A percentile compares a stretch with the other conserved stretches of the same genome.
These are phyloP conservation scores for Nidula niveotomentosa DNA, from an alignment of 1,284 basidiomycete species.

Conservation along the genomic window DNA sequence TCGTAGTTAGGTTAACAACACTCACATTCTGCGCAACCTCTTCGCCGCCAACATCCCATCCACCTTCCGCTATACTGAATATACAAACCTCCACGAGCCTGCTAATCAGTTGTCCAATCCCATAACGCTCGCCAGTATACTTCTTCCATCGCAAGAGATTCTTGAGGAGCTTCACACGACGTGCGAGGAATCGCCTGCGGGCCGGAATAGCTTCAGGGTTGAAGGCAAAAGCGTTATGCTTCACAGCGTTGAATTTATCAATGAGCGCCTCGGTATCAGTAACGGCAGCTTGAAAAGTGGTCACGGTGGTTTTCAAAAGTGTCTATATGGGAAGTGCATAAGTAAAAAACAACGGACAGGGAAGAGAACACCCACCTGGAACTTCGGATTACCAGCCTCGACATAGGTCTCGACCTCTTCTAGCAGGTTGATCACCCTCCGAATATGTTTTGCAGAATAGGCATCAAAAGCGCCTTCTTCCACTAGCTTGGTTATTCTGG, in stretches of 20 bases:
- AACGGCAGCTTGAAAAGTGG: constrained; percentile 59
- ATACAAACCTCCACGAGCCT: constrained; percentile 64
- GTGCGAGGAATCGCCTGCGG: constrained; percentile 67
- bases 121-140: constrained; percentile 63
- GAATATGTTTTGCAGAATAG: constrained; percentile 71
- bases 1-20: constrained; percentile 7
- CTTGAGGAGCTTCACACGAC: constrained; percentile 72
- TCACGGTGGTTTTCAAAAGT: constrained; percentile 64
- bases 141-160: constrained; percentile 80
- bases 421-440: constrained; percentile 67
- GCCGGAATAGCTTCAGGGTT: constrained; percentile 78
- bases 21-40: constrained; percentile 66
- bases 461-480: constrained; percentile 80
- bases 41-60: constrained; percentile 90
- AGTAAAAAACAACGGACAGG: not conserved
- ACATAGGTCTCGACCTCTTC: constrained; percentile 84
- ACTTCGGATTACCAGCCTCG: constrained; percentile 64
- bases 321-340: constrained; percentile 37
- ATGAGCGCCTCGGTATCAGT: constrained; percentile 45
- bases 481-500: constrained; percentile 70
- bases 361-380: constrained; percentile 54
- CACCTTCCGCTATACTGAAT: constrained; percentile 67
- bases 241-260: constrained; percentile 32
- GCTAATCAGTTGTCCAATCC: constrained; percentile 55
- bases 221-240: constrained; percentile 53